Evolutionary conservation across 108 stramenopile species (phyloP).

Genomic region (Pelagomonas calceolata): DNA sequence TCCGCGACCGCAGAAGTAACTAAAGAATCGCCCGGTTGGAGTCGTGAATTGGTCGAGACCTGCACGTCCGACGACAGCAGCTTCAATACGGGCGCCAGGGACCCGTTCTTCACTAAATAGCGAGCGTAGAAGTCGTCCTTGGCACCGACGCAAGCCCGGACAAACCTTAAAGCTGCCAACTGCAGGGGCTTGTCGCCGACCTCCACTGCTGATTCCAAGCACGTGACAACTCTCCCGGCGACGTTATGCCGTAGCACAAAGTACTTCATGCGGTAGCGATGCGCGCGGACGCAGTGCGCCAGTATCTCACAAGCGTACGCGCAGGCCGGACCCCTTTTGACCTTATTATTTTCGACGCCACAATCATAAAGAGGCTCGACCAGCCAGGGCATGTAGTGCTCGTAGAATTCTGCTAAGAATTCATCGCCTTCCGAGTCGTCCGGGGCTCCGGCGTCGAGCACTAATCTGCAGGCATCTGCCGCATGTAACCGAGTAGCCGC

Average conservation of each 20-base stretch:
- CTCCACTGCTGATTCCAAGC: constrained; percentile 5
- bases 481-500: constrained; percentile 3
- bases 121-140: constrained; percentile 50
- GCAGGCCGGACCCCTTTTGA: neutral
- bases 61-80: constrained; percentile 12
- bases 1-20: constrained; percentile 36
- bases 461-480: constrained; percentile 21
- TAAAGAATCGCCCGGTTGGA: constrained; percentile 19
- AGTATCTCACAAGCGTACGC: constrained; percentile 30
- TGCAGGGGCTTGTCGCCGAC: constrained; percentile 24
- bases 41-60: neutral
- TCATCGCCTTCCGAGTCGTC: constrained; percentile 30
- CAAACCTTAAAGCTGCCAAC: constrained; percentile 32
- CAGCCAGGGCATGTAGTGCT: constrained; percentile 35
- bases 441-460: constrained; percentile 35
- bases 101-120: constrained; percentile 32
- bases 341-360: neutral
- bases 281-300: constrained; percentile 33
- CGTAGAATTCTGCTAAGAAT: constrained; percentile 34
- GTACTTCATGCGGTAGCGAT: constrained; percentile 43
- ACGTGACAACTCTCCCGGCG: constrained; percentile 25
- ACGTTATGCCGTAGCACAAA: constrained; percentile 35
- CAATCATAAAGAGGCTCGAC: constrained; percentile 24
- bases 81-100: constrained; percentile 24
- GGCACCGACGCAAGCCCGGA: constrained; percentile 34